Evolutionary conservation across 257 asterid genomes (phyloP).

Genomic region (Jaltomata sinuosa): DNA sequence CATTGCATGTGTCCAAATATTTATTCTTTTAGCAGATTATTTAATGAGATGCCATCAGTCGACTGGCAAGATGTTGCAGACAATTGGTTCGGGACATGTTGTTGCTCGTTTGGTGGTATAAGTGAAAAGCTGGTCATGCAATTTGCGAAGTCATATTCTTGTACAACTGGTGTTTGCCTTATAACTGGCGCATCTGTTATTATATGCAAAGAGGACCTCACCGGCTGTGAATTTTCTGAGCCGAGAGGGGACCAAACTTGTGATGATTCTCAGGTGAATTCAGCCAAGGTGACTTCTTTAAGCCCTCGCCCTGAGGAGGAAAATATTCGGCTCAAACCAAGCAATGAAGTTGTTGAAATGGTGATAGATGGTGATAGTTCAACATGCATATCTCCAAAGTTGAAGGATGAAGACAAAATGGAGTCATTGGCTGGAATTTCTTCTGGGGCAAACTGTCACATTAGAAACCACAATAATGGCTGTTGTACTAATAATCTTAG

Average conservation of each 20-base stretch:
- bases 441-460: neutral
- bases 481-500: slow-evolving; percentile 27
- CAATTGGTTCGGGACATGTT: slow-evolving; percentile 96
- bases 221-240: slow-evolving; percentile 41
- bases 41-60: slow-evolving; percentile 85
- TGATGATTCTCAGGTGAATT: slow-evolving; percentile 17
- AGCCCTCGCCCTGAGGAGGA: slow-evolving; percentile 8
- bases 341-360: slow-evolving; percentile 11
- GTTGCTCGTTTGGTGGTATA: slow-evolving; percentile 87
- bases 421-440: slow-evolving; percentile 2
- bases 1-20: neutral
- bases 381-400: slow-evolving; percentile 18
- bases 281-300: slow-evolving; percentile 1
- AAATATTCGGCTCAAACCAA: neutral
- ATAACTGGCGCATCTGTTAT: slow-evolving; percentile 59
- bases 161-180: slow-evolving; percentile 64
- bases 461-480: slow-evolving; percentile 6
- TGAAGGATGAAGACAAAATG: slow-evolving; percentile 23
- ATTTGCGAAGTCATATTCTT: slow-evolving; percentile 56
- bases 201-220: slow-evolving; percentile 50
- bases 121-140: slow-evolving; percentile 67
- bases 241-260: slow-evolving; percentile 7
- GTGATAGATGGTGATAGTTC: slow-evolving; percentile 19
- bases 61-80: slow-evolving; percentile 94
- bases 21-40: slow-evolving; percentile 26